phyloP scores from a whole-genome alignment of 2,329 filamentous ascomycete species.

The Fusarium compactum region DNA sequence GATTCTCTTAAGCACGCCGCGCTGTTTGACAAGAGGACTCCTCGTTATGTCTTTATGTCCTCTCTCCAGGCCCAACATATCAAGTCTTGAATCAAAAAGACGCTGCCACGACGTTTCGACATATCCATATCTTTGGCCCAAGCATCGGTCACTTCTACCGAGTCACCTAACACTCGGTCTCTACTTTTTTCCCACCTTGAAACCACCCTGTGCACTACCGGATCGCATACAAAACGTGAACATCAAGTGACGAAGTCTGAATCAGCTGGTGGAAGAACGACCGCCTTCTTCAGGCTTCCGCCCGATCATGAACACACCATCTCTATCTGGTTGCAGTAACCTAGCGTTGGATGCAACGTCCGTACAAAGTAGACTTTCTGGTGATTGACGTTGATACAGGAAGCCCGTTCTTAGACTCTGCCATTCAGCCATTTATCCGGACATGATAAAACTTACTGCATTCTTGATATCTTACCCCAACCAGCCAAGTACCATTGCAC shows the following conservation, averaged over 20 bases:
- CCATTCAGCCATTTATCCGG: conserved; percentile 6
- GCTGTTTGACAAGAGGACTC: background rate
- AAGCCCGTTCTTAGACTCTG: background rate
- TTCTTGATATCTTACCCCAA: background rate
- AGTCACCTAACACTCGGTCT: background rate
- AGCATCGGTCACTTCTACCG: background rate
- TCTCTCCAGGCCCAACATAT: background rate
- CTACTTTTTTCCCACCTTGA: background rate
- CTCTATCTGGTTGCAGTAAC: background rate
- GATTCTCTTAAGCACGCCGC: background rate
- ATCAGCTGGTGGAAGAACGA: background rate
- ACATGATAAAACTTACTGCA: conserved; percentile 4
- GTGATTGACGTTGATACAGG: conserved; percentile 4
- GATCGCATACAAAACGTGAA: background rate
- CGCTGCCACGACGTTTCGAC: background rate
- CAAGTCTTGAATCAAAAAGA: background rate
- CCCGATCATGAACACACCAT: background rate
- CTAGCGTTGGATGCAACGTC: conserved; percentile 10
- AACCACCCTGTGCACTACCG: background rate
- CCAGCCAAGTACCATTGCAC: background rate
- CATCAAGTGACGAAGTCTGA: conserved; percentile 20
- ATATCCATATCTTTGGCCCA: background rate
- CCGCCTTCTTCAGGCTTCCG: background rate
- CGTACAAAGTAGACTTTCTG: background rate
- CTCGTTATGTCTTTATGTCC: background rate